Base-by-base conservation (phyloP, 306 rosid genomes). In the Pachyrhizus erosus region DNA sequence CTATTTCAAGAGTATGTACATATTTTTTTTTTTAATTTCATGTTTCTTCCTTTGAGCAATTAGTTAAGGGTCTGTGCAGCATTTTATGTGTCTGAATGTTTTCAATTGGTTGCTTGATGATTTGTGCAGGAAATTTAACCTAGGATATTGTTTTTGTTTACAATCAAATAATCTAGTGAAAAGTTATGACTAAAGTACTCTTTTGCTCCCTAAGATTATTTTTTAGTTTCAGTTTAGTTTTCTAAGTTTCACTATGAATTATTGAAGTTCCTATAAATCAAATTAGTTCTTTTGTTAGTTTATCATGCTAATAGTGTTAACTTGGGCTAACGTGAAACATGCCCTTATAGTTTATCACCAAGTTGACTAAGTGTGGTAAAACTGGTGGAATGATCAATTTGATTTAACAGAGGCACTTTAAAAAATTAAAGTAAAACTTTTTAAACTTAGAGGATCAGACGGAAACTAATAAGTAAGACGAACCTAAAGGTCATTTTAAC, bases 61-160 rank as follows among this genome's bases (percentile, higher is more conserved):
- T 49, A 57, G 61, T 6, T 55, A 9, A 20, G 66, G 51, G 48
- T 75, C 15, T 75, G 5, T 75, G 64, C 51, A 52, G 17, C 71
- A 54, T 70, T 49, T 13, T 13, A 6, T 48, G 33, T 80, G 17
- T 52, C 69, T 75, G 21, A 31, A 8, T 20, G 52, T 40, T 67
- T 12, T 78, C 62, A 46, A 45, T 82, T 55, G 68, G 40, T 80
- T 80, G 37, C 21, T 51, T 24, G 29, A 24, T 69, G 49, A 61
- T 79, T 86, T 20, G 31, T 78, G 37, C 23, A 69, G 20, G 26
- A 82, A 61, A 82, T 1, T 55, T 61, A 27, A 27, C 46, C 11
- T 48, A 3, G 40, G 52, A 9, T 80, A 18, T 80, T 11, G 20
- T 40, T 20, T 17, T 54, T 31, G 17, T 57, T 57, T 57, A 23